These are phyloP conservation scores for Psilocybe azurescens DNA, from an alignment of 768 basidiomycete species.

Conservation along the genomic window DNA sequence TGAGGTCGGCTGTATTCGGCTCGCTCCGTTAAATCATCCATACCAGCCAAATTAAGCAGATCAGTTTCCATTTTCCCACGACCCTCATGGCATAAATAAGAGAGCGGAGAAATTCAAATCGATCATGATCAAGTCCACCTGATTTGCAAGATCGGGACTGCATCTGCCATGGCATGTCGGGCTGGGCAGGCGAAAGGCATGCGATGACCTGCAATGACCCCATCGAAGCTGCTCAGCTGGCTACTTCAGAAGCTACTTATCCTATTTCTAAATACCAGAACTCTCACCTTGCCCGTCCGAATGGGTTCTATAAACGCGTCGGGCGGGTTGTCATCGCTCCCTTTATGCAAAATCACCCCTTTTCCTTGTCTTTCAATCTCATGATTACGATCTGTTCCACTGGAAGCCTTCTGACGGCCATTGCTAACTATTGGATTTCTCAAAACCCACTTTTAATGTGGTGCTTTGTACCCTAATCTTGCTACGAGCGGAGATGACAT, in stretches of 20 bases:
- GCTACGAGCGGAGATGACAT: too few species aligned
- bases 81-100: constrained; percentile 20
- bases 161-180: constrained; percentile 6
- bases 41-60: constrained; percentile 5
- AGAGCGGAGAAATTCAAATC: constrained; percentile 30
- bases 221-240: too few species aligned
- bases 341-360: neutral
- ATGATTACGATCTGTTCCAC: constrained; percentile 14
- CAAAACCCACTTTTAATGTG: too few species aligned
- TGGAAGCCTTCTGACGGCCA: constrained; percentile 18
- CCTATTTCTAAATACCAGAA: too few species aligned
- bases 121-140: constrained; percentile 40
- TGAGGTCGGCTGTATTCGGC: constrained; percentile 5
- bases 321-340: constrained; percentile 1
- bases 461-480: too few species aligned
- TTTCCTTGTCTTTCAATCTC: neutral
- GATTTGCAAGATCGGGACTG: constrained; percentile 32
- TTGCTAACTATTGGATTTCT: too few species aligned
- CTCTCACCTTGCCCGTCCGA: too few species aligned
- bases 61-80: neutral
- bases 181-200: neutral
- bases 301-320: constrained; percentile 9
- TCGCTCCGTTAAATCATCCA: neutral
- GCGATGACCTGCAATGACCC: neutral
- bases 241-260: neutral